Conservation (phyloP, 371 early-diverging fungal genomes). For the Nosema bombycis region DNA sequence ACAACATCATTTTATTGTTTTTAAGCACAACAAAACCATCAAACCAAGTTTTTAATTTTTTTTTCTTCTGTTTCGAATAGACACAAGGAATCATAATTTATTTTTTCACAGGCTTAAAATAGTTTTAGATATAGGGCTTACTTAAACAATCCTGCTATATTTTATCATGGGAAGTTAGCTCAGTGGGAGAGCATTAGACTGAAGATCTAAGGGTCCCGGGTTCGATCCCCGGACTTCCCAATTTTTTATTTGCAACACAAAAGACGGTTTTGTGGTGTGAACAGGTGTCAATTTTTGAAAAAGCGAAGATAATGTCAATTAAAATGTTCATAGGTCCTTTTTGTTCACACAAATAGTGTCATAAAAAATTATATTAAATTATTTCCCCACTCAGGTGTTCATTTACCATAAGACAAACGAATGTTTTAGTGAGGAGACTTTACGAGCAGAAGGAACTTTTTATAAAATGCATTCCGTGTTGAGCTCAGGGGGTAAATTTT, state of each 20-base stretch:
- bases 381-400: slow-evolving; percentile 22
- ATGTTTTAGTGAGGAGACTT: slow-evolving; percentile 21
- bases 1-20: slow-evolving; percentile 38
- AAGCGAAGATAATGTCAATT: too few species aligned
- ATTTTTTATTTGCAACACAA: too few species aligned
- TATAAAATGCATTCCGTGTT: slow-evolving; percentile 15
- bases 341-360: too few species aligned
- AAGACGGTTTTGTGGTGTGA: neutral
- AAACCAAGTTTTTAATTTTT: slow-evolving; percentile 47
- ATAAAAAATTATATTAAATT: slow-evolving; percentile 24
- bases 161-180: slow-evolving; percentile 53
- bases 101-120: neutral
- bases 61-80: slow-evolving; percentile 49
- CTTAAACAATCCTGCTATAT: too few species aligned
- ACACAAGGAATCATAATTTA: slow-evolving; percentile 24
- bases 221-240: slow-evolving; percentile 61
- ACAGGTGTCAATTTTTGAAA: neutral
- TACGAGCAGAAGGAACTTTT: slow-evolving; percentile 17
- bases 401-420: neutral
- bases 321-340: too few species aligned
- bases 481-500: neutral
- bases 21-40: slow-evolving; percentile 40
- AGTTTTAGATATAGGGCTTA: neutral
- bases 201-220: slow-evolving; percentile 63
- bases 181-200: slow-evolving; percentile 64